Evolutionary conservation across 306 rosid species (phyloP), one percentile per base, ranked within the genome.

Genomic region (Phaseolus lunatus): DNA sequence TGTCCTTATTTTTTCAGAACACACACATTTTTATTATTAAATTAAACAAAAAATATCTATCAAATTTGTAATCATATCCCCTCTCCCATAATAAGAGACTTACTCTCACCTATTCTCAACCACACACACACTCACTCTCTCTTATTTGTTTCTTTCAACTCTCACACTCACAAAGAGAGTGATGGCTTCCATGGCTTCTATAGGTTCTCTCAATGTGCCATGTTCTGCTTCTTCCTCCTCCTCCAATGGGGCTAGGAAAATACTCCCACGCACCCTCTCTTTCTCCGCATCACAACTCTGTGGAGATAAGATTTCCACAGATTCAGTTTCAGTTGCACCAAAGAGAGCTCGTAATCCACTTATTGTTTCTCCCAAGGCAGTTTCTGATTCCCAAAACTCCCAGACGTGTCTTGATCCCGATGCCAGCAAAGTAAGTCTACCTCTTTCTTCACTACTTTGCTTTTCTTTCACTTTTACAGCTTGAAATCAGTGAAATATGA

Each of bases 401-500:
- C 99, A 95, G 73, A 95, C 97, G 0, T 95, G 99, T 29, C 97
- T 95, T 52, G 99, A 95, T 85, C 99, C 99, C 7, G 99, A 95
- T 41, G 99, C 99, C 18, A 95, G 99, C 82, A 89, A 97, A 50
- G 99, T 92, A 8, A 52, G 96, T 80, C 16, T 43, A 29, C n/a
- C 2, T 19, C 54, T 44, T 29, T 4, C 20, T n/a, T 5, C 3
- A 29, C 3, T 9, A 6, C 5, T 47, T 7, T 13, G 0, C 23
- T 6, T 23, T 53, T 5, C 12, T 35, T 63, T 61, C 31, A 19
- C 9, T 80, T 7, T 65, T 80, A 26, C 0, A 29, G 2, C 52
- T 5, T 69, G 0, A 0, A 23, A n/a, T n/a, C 33, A 4, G 16
- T 64, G 81, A 14, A 43, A 63, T 4, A 31, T 39, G 12, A 1